Base-by-base conservation (phyloP, 2,329 filamentous ascomycete species). In the Tolypocladium ovalisporum region DNA sequence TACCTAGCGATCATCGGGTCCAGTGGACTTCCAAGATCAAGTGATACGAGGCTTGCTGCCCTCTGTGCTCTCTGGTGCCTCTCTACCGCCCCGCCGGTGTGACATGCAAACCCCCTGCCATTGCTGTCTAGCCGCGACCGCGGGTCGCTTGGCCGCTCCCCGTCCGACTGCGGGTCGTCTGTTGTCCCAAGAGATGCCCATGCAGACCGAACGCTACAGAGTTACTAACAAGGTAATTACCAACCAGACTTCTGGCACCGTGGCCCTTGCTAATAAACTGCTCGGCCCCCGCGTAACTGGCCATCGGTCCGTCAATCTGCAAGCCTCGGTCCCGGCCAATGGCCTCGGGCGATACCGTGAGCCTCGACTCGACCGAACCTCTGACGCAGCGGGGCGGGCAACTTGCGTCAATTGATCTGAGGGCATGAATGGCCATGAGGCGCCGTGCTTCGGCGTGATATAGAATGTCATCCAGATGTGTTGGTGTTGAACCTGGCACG, bases 261-360 rank as follows among this genome's bases (percentile, higher is more conserved):
- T 54, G 52, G 24, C 52, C 52, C 52, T 29, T 24, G 44, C 52
- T 40, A 32, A 24, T 40, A 32, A 24, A 5, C 27, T n/a, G 52
- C 36, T 54, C 9, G 52, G 35, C 37, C 35, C 52, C 32, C 29
- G 15, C 35, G 52, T 40, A n/a, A n/a, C 36, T 42, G 24, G 52
- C 36, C 52, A 40, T n/a, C 36, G 24, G 36, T 54, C 52, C 52
- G 52, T 54, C 52, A 54, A 54, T 54, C 52, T 40, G 52, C 36
- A 54, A 6, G 52, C 15, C 35, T 27, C 15, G 36, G n/a, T 15
- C 7, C 52, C 12, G 37, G 9, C 52, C 52, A 54, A 54, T 54
- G 24, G 15, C 7, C 7, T 9, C 24, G 15, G 44, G 44, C 44
- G 1, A 8, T 49, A 15, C 24, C 24, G 24, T 27, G 17, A 19